Base-by-base conservation (phyloP, 164 flowering plant genomes). In the Hamamelis virginiana region DNA sequence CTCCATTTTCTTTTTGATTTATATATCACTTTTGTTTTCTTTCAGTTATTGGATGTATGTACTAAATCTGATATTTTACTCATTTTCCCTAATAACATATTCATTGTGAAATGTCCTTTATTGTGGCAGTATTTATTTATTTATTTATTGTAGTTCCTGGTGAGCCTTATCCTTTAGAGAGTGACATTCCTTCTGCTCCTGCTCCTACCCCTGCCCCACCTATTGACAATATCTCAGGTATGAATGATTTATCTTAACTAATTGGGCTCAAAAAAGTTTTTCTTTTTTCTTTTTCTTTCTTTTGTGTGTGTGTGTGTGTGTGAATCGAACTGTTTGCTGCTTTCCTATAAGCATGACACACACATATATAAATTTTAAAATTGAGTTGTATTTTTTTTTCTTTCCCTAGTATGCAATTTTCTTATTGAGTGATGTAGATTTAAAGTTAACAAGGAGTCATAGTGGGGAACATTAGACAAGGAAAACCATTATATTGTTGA, bases 111-210 rank as follows among this genome's bases (percentile, higher is more conserved):
- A 47, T 64, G 27, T 64, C 18, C 25, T 5, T 1, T 64, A 9
- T 22, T 55, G 14, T 26, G 41, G 44, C 56, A 25, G 46, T 44
- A n/a, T 59, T 64, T 13, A 59, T 60, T 51, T 23, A 21, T 58
- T 66, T n/a, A 48, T 18, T 46, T 58, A 26, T 45, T 85, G 69
- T 65, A 94, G 98, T 86, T 82, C 98, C 98, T 63, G 98, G 98
- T 27, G 91, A 80, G 57, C 89, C 96, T 60, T 90, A 90, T 84
- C 84, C 87, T 16, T 8, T 70, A 60, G 72, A 84, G 74, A 77
- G 72, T 65, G 80, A 48, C 13, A 73, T 65, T 67, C 71, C 87
- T 62, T 86, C 91, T 11, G 75, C 89, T 64, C 89, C 95, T 65
- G 86, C 27, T 75, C 91, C 92, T 70, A 75, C 69, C 43, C 84